phyloP scores from a whole-genome alignment of 2,329 filamentous ascomycete species.

The Aspergillus calidoustus region DNA sequence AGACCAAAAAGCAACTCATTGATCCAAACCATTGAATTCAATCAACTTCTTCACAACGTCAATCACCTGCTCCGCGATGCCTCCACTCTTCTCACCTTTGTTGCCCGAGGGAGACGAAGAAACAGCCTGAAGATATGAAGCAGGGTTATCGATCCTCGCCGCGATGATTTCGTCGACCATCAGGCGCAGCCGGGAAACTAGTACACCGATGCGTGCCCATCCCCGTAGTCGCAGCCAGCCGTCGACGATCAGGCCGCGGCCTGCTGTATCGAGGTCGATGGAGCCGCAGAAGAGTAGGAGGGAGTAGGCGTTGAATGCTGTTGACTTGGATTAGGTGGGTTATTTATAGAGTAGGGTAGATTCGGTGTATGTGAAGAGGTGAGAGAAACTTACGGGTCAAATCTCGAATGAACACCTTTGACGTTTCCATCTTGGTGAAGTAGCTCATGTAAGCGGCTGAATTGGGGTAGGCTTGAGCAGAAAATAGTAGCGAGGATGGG shows the following conservation, averaged over 20 bases:
- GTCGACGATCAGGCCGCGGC: conserved; percentile 85
- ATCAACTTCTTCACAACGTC: conserved; percentile 78
- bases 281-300: conserved; percentile 85
- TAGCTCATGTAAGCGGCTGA: conserved; percentile 82
- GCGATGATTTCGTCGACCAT: conserved; percentile 88
- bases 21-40: conserved; percentile 85
- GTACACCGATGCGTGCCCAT: conserved; percentile 92
- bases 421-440: conserved; percentile 89
- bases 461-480: conserved; percentile 75
- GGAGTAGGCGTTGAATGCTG: conserved; percentile 82
- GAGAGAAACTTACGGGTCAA: conserved; percentile 71
- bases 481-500: conserved; percentile 84
- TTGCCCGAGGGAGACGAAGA: neutral
- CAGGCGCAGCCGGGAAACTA: conserved; percentile 79
- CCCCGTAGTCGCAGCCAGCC: conserved; percentile 85
- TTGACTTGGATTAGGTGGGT: neutral
- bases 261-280: conserved; percentile 84
- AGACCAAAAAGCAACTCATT: conserved; percentile 29
- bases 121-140: conserved; percentile 54
- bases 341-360: conserved; percentile 4
- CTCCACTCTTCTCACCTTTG: conserved; percentile 11
- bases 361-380: conserved; percentile 27
- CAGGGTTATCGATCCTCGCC: conserved; percentile 77
- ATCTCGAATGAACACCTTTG: conserved; percentile 89
- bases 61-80: conserved; percentile 61